Percentiles rank a stretch among this genome's conserved stretches.
phyloP scores from a whole-genome alignment of 805 yeast species.

The Candida xiaguanensis region DNA sequence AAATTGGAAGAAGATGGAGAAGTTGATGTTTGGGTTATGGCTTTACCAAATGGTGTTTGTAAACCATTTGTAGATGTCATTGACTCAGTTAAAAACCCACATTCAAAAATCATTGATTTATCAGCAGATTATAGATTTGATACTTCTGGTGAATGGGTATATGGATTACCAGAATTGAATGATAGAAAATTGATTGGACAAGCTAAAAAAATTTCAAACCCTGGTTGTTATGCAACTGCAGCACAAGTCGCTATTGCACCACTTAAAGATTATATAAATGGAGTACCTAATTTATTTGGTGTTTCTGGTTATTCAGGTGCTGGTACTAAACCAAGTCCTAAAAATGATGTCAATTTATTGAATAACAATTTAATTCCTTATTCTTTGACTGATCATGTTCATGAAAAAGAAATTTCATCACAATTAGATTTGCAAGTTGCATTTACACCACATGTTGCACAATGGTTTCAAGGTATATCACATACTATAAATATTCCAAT shows the following conservation, averaged over 20 bases:
- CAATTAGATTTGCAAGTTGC: constrained; percentile 79
- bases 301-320: constrained; percentile 99
- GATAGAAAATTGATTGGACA: constrained; percentile 61
- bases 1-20: constrained; percentile 68
- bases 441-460: constrained; percentile 96
- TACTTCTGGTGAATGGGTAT: constrained; percentile 80
- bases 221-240: constrained; percentile 99
- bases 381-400: constrained; percentile 93
- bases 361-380: constrained; percentile 88
- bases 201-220: constrained; percentile 86
- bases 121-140: constrained; percentile 97
- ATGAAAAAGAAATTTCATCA: constrained; percentile 86
- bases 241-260: constrained; percentile 94
- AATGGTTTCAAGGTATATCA: constrained; percentile 98
- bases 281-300: constrained; percentile 85
- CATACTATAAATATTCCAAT: constrained; percentile 90
- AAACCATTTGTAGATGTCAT: constrained; percentile 81
- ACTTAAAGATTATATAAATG: constrained; percentile 59
- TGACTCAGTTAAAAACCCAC: constrained; percentile 58
- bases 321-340: constrained; percentile 97
- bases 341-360: constrained; percentile 77
- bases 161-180: constrained; percentile 92
- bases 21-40: constrained; percentile 98
- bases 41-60: constrained; percentile 96
- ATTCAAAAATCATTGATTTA: constrained; percentile 82